Evolutionary conservation across 2,329 filamentous ascomycete species (phyloP).

Genomic region (Colletotrichum tropicicola): DNA sequence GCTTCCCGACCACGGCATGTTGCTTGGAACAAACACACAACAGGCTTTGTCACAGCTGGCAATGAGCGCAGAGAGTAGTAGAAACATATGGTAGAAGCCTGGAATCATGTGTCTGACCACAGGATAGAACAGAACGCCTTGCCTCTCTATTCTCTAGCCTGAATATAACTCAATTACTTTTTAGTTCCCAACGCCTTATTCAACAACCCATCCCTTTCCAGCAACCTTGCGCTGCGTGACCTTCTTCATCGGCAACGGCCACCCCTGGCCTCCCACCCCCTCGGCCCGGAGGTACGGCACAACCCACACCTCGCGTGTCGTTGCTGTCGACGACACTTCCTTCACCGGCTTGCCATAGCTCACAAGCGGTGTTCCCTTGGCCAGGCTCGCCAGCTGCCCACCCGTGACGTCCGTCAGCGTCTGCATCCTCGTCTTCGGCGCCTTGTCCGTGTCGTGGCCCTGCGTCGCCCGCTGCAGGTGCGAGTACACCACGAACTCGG

Average conservation of each 20-base stretch:
- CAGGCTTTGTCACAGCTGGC: too few relatives aligned
- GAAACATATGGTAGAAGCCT: not conserved
- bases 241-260: slow-evolving; percentile 87
- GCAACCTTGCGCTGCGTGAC: slow-evolving; percentile 80
- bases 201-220: slow-evolving; percentile 80
- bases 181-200: slow-evolving; percentile 39
- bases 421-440: slow-evolving; percentile 84
- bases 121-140: not conserved
- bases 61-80: too few relatives aligned
- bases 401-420: slow-evolving; percentile 83
- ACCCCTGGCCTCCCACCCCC: slow-evolving; percentile 73
- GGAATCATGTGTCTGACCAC: not conserved
- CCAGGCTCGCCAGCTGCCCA: slow-evolving; percentile 78
- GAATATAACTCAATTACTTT: not conserved
- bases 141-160: not conserved
- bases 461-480: slow-evolving; percentile 78
- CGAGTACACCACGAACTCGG: slow-evolving; percentile 87
- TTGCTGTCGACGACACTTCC: slow-evolving; percentile 65
- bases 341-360: slow-evolving; percentile 92
- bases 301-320: slow-evolving; percentile 80
- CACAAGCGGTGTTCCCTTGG: slow-evolving; percentile 85
- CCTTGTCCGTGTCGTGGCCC: slow-evolving; percentile 58
- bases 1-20: too few relatives aligned
- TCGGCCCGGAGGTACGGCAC: slow-evolving; percentile 80
- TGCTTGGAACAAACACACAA: too few relatives aligned